phyloP scores from a whole-genome alignment of 2,329 filamentous ascomycete genomes.

The Clonostachys solani region DNA sequence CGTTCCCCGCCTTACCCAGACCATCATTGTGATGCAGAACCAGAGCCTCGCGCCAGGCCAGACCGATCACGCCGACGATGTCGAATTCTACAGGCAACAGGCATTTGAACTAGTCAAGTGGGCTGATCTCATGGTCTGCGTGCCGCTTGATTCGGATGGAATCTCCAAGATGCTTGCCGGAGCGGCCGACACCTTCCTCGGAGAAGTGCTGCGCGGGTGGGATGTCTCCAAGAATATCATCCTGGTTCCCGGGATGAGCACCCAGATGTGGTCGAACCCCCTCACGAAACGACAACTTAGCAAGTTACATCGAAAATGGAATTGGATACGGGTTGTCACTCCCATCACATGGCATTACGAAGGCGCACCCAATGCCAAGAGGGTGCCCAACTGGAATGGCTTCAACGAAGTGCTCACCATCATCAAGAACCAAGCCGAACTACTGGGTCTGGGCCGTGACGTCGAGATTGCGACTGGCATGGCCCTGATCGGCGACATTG shows the following conservation, averaged over 20 bases:
- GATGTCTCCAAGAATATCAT: constrained; percentile 81
- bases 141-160: constrained; percentile 79
- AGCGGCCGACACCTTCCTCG: constrained; percentile 73
- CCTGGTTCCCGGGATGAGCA: constrained; percentile 84
- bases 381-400: constrained; percentile 55
- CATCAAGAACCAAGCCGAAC: constrained; percentile 72
- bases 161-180: constrained; percentile 86
- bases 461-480: constrained; percentile 50
- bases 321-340: constrained; percentile 77
- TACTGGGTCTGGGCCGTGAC: constrained; percentile 70
- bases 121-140: constrained; percentile 82
- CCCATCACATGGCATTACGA: constrained; percentile 83
- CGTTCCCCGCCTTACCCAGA: constrained; percentile 57
- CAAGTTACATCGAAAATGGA: constrained; percentile 80
- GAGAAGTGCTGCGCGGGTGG: constrained; percentile 83
- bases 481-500: constrained; percentile 23
- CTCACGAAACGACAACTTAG: constrained; percentile 83
- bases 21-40: constrained; percentile 57
- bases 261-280: constrained; percentile 84
- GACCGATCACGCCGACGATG: constrained; percentile 33
- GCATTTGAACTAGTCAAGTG: constrained; percentile 73
- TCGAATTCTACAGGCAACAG: constrained; percentile 45
- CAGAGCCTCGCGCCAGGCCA: constrained; percentile 27
- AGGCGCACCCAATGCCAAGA: constrained; percentile 40
- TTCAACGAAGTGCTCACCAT: constrained; percentile 70